A percentile compares a stretch with the other conserved stretches of the same genome.
Conservation (phyloP, 1,284 basidiomycete genomes). For the Malassezia psittaci region DNA sequence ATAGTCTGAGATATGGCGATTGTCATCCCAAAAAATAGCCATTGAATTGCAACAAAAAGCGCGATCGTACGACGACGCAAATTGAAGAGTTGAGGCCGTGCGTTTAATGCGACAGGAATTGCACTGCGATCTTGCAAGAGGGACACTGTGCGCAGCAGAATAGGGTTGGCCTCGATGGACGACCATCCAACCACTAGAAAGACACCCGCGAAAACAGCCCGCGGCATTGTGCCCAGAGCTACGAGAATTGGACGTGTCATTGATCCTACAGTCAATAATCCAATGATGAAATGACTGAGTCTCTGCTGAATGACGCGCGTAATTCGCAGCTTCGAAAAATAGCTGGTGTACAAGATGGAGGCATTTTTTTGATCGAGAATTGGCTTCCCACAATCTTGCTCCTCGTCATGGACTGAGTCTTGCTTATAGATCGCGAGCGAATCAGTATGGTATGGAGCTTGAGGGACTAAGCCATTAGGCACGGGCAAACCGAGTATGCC, state of each 20-base stretch:
- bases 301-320: conserved; percentile 42
- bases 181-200: conserved; percentile 47
- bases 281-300: conserved; percentile 41
- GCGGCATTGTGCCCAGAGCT: conserved; percentile 39
- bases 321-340: conserved; percentile 27
- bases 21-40: conserved; percentile 75
- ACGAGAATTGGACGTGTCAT: conserved; percentile 47
- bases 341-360: conserved; percentile 11
- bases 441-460: conserved; percentile 86
- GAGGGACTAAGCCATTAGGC: conserved; percentile 82
- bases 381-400: not conserved
- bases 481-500: conserved; percentile 82
- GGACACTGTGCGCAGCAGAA: conserved; percentile 72
- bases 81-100: conserved; percentile 55
- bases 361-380: not conserved
- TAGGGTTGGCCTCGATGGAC: conserved; percentile 70
- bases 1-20: conserved; percentile 87
- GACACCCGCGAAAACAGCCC: conserved; percentile 41
- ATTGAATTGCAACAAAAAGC: conserved; percentile 69
- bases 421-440: conserved; percentile 68
- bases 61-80: conserved; percentile 67
- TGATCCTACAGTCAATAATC: conserved; percentile 42
- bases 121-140: conserved; percentile 61
- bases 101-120: conserved; percentile 14
- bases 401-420: conserved; percentile 5